Evolutionary conservation across 202 grass and related monocot species (phyloP), one percentile per base, ranked within the genome.

Genomic region (Zizania palustris): DNA sequence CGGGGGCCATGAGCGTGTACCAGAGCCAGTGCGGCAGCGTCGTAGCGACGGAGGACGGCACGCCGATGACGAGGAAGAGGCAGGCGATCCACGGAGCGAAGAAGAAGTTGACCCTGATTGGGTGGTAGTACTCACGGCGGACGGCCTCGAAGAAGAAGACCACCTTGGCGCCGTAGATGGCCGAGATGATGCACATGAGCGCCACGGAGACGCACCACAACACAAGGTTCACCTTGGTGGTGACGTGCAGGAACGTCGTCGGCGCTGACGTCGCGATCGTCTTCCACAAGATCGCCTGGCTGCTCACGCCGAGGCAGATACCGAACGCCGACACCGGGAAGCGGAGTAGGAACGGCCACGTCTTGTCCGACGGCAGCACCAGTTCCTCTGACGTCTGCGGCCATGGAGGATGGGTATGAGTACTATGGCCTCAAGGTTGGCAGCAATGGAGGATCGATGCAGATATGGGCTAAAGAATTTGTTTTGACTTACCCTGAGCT

Each of bases 221-320:
- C 6, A 85, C 80, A 9, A 93, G 80, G 79, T 93, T 93, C 39
- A 89, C 85, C 66, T 44, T 54, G 62, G 38, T 36, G 65, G 38
- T 75, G 3, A 97, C 77, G 46, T 93, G 85, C 33, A 97, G 77
- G 79, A 97, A 97, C 58, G 4, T 35, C 3, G 76, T 93, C 19
- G 88, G 82, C 7, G 77, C 41, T 10, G 90, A 79, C 12, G 81
- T 89, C 11, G 90, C 83, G 35, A 93, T 65, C 15, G 83, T 89
- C 86, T 97, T 97, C 80, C 86, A 97, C 43, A 97, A 79, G 55
- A 97, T 97, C 2, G 93, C 93, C 75, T 97, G 90, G 85, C 93
- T 93, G 88, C 88, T 91, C 5, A 91, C 65, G 22, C 90, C 93
- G 11, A 97, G 93, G 71, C 90, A 85, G 28, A 97, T 97, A 58